Evolutionary conservation across 2,329 filamentous ascomycete species (phyloP).

Genomic region (Lasiodiplodia sp.): DNA sequence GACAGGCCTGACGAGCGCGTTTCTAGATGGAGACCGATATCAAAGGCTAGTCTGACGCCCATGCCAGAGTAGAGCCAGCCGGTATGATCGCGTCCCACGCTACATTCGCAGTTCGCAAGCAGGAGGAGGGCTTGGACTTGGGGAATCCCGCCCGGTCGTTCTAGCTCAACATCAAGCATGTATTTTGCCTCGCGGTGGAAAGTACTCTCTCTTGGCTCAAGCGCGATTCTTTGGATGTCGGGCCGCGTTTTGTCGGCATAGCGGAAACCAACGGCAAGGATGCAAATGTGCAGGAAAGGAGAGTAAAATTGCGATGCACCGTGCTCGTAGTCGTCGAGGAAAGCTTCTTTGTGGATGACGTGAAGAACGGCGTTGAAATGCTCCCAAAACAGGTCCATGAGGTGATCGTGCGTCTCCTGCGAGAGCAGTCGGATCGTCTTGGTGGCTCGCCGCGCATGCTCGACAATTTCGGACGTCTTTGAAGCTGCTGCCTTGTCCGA

Average conservation of each 20-base stretch:
- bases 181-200: conserved; percentile 63
- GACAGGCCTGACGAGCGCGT: conserved; percentile 45
- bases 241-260: conserved; percentile 58
- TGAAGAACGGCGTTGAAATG: conserved; percentile 60
- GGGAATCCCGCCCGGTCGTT: conserved; percentile 60
- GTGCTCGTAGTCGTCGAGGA: conserved; percentile 56
- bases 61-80: conserved; percentile 61
- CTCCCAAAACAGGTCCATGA: conserved; percentile 61
- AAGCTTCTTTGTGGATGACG: conserved; percentile 59
- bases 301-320: conserved; percentile 60
- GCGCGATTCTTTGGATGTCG: conserved; percentile 57
- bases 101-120: conserved; percentile 62
- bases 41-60: conserved; percentile 33
- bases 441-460: conserved; percentile 57
- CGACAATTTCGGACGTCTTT: conserved; percentile 32
- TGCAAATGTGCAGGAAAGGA: conserved; percentile 59
- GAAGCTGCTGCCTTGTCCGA: conserved; percentile 44
- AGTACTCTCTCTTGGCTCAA: conserved; percentile 59
- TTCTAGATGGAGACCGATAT: conserved; percentile 50
- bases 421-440: conserved; percentile 57
- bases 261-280: conserved; percentile 61
- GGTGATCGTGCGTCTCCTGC: conserved; percentile 59
- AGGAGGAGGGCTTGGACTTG: conserved; percentile 61
- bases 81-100: conserved; percentile 61
- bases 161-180: conserved; percentile 62